These are phyloP conservation scores for Agaricales sp. DNA, from an alignment of 1,284 basidiomycete genomes.

Conservation along the genomic window DNA sequence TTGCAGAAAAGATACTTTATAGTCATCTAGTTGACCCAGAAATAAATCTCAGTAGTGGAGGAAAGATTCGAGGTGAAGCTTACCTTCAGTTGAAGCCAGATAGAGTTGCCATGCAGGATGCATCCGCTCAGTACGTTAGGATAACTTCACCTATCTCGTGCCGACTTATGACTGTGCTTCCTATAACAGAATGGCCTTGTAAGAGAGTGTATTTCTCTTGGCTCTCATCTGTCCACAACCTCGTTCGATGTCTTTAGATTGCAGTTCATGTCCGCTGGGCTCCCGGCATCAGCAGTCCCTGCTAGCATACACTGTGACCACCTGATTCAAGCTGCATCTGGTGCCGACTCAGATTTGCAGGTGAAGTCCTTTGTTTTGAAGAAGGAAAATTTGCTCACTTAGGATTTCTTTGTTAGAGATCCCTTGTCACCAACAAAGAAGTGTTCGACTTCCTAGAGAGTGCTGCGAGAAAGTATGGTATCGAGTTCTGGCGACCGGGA, in stretches of 20 bases:
- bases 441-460: constrained; percentile 98
- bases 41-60: constrained; percentile 56
- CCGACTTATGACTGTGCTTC: constrained; percentile 6
- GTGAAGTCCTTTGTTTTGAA: constrained; percentile 24
- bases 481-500: constrained; percentile 94
- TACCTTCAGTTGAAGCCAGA: constrained; percentile 91
- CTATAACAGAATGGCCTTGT: constrained; percentile 66
- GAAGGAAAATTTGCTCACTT: constrained; percentile 1
- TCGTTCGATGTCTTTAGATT: constrained; percentile 38
- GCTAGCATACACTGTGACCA: constrained; percentile 95
- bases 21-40: constrained; percentile 84
- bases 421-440: constrained; percentile 87
- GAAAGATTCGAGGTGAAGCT: constrained; percentile 72
- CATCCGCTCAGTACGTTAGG: constrained; percentile 77
- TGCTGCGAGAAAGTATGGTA: constrained; percentile 90
- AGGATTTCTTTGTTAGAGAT: constrained; percentile 32
- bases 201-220: constrained; percentile 19
- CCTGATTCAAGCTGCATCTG: constrained; percentile 83
- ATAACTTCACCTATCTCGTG: constrained; percentile 17
- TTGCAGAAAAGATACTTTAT: constrained; percentile 98
- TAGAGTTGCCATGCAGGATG: constrained; percentile 98
- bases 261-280: constrained; percentile 98
- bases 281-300: constrained; percentile 78
- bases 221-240: constrained; percentile 3
- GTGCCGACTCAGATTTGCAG: constrained; percentile 77